Conservation (phyloP, 192 early-diverging fungal species). For the Linnemannia hyalina region DNA sequence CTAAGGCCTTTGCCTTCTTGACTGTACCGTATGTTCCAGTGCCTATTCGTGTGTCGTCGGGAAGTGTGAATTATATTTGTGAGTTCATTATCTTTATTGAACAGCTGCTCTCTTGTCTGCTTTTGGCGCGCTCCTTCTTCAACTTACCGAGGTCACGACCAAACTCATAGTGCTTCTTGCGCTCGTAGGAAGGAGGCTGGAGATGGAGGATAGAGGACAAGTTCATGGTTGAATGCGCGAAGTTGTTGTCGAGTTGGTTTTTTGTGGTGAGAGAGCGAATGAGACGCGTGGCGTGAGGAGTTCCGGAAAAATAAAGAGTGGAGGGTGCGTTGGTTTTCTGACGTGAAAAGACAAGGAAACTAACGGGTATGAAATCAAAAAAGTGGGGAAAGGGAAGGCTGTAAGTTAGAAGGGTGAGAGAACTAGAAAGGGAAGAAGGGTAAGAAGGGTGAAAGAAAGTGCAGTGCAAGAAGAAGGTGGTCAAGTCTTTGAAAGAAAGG, state of each 20-base stretch:
- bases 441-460: background rate
- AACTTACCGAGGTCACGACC: conserved; percentile 67
- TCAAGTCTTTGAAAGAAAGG: background rate
- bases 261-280: background rate
- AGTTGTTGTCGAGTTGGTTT: background rate
- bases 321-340: background rate
- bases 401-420: background rate
- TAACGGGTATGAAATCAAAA: background rate
- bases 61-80: background rate
- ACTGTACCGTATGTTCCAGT: conserved; percentile 84
- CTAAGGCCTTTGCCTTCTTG: conserved; percentile 72
- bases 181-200: conserved; percentile 71
- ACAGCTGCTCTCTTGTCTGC: background rate
- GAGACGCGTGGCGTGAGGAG: background rate
- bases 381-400: background rate
- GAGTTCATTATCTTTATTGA: background rate
- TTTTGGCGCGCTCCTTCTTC: background rate
- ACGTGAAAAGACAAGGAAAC: background rate
- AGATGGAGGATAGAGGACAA: conserved; percentile 44
- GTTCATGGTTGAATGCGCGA: conserved; percentile 16
- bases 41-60: conserved; percentile 31
- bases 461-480: background rate
- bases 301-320: background rate
- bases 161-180: conserved; percentile 77
- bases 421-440: background rate